A percentile compares a stretch with the other conserved stretches of the same genome.
Conservation (phyloP, 345 rosid species). For the Populus simonii region DNA sequence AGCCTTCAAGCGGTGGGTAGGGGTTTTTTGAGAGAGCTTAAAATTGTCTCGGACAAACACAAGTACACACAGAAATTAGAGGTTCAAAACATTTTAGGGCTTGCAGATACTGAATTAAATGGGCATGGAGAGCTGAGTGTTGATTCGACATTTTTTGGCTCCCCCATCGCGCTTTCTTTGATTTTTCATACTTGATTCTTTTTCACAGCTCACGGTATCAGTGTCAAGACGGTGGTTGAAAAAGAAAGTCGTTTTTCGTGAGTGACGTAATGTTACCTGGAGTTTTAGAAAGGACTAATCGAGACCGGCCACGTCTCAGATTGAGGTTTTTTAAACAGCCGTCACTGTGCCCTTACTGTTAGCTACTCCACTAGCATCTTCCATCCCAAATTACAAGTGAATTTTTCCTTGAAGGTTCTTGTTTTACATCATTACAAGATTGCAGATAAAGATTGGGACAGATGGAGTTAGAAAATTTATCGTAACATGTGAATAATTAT, state of each 20-base stretch:
- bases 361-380: too few relatives aligned
- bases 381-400: too few relatives aligned
- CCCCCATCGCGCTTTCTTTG: background rate
- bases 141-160: constrained; percentile 35
- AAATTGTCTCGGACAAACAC: constrained; percentile 29
- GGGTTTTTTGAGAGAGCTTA: constrained; percentile 32
- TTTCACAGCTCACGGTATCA: background rate
- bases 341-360: too few relatives aligned
- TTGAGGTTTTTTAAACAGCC: too few relatives aligned
- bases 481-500: background rate
- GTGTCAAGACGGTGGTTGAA: background rate
- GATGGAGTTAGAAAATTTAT: too few relatives aligned
- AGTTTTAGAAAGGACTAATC: too few relatives aligned
- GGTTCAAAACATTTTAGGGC: background rate
- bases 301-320: too few relatives aligned
- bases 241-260: background rate
- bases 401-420: too few relatives aligned
- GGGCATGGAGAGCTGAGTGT: constrained; percentile 35
- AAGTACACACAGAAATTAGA: background rate
- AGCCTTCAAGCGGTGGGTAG: constrained; percentile 44
- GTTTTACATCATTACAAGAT: too few relatives aligned
- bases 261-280: background rate
- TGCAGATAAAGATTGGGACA: too few relatives aligned
- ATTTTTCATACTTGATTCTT: background rate
- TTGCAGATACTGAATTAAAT: constrained; percentile 29